Percentiles rank a stretch among this genome's conserved stretches.
phyloP scores from a whole-genome alignment of 805 yeast species.

The Schwanniomyces occidentalis region DNA sequence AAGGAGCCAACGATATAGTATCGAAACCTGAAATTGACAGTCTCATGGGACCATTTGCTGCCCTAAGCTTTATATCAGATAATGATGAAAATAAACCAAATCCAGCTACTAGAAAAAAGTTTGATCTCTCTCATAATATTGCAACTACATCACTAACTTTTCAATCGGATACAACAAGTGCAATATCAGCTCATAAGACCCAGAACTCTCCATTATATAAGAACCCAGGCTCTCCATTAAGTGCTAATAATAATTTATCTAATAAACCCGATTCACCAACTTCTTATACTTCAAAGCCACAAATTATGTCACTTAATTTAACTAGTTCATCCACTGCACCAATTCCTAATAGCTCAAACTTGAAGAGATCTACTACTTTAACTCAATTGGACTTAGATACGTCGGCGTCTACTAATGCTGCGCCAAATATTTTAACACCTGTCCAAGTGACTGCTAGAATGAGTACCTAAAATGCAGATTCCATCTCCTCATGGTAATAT shows the following conservation, averaged over 20 bases:
- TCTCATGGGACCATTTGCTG: background rate
- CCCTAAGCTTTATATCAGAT: background rate
- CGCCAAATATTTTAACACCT: constrained; percentile 42
- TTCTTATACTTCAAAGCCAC: background rate
- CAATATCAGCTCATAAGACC: constrained; percentile 7
- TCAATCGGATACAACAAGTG: constrained; percentile 11
- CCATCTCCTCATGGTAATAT: too few relatives aligned
- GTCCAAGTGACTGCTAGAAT: constrained; percentile 44
- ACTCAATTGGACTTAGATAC: constrained; percentile 30
- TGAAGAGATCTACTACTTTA: constrained; percentile 35
- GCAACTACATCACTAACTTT: constrained; percentile 14
- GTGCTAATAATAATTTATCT: constrained; percentile 18
- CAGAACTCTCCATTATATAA: background rate
- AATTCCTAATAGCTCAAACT: constrained; percentile 10
- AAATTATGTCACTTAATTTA: background rate
- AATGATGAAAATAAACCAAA: constrained; percentile 3
- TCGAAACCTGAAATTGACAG: background rate
- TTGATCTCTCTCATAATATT: constrained; percentile 20
- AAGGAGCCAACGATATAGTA: background rate
- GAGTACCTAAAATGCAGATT: constrained; percentile 25
- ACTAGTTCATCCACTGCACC: constrained; percentile 8
- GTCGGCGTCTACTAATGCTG: constrained; percentile 21
- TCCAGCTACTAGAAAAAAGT: constrained; percentile 12
- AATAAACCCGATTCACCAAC: constrained; percentile 12
- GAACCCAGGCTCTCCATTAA: constrained; percentile 17